Conservation (phyloP, 208 protist genomes). For the Trypanosoma melophagium region DNA sequence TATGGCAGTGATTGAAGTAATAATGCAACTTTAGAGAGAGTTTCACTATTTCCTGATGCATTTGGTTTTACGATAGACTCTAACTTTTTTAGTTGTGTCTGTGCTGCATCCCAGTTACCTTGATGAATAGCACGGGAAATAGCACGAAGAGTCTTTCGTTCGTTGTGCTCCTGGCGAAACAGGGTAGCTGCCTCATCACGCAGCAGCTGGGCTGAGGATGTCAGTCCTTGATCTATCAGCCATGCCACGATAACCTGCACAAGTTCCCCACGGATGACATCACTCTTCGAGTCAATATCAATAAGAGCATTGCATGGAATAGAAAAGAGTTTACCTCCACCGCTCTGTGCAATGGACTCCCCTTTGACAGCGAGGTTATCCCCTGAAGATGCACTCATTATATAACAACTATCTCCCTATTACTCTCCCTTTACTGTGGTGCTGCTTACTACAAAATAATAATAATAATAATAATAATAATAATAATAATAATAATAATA, state of each 20-base stretch:
- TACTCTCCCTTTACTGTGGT: too few species aligned
- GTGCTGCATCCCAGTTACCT: constrained; percentile 71
- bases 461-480: too few species aligned
- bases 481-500: too few species aligned
- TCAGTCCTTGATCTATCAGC: constrained; percentile 72
- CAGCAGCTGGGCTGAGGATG: constrained; percentile 77
- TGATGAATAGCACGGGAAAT: constrained; percentile 73
- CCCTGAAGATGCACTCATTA: background rate
- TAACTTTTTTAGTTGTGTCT: constrained; percentile 64
- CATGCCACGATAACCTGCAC: constrained; percentile 71
- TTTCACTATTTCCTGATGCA: constrained; percentile 17
- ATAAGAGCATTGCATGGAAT: constrained; percentile 38
- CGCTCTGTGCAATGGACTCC: background rate
- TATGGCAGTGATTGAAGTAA: constrained; percentile 65
- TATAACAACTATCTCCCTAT: background rate
- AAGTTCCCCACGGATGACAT: constrained; percentile 64
- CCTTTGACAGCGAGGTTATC: background rate
- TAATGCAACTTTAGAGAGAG: constrained; percentile 13
- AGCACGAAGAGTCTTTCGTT: constrained; percentile 67
- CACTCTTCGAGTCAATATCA: constrained; percentile 54
- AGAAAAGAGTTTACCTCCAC: constrained; percentile 14
- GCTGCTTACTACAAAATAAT: too few species aligned
- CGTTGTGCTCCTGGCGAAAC: constrained; percentile 63
- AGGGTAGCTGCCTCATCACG: constrained; percentile 77
- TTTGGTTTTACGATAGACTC: constrained; percentile 15